Evolutionary conservation across 1,284 basidiomycete species (phyloP), one percentile per base, ranked within the genome.

Genomic region (Marasmius tenuissimus): DNA sequence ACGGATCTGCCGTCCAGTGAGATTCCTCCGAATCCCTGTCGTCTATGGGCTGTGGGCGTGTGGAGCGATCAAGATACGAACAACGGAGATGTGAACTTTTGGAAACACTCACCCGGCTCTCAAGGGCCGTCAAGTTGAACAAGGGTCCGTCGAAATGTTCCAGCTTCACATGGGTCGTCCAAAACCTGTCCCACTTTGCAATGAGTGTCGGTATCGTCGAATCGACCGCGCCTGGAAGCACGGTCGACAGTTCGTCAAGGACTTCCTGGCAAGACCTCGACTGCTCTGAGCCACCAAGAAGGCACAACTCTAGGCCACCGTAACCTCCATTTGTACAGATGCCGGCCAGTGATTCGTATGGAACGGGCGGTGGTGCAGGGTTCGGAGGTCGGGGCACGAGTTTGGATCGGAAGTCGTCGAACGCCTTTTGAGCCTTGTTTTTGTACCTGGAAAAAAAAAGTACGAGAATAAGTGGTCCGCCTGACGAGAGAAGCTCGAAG

Each of bases 271-370:
- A 70, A 11, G 61, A 49, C 5, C 45, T 47, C 6, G 60, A 58
- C 42, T 20, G 61, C 40, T 58, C 47, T 1, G 57, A 16, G 14
- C 65, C 37, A 16, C 65, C 61, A 9, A 69, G 57, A 20, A 65
- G 58, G 56, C 71, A 72, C 4, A 73, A 54, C 56, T 71, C 69
- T 34, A 68, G 35, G 1, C 37, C 42, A 1, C 71, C 71, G 45
- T 73, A 73, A 12, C 62, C 71, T 4, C 7, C 39, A 49, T 67
- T 64, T 42, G 56, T 51, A 53, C 72, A 73, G 2, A 58, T 49
- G 1, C 72, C 70, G 27, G 65, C 59, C 16, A 71, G 48, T 10
- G 58, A 14, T 18, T 61, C 55, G 33, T 71, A 64, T 33, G 61
- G 52, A 3, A 51, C 59, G 0, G 66, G 62, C 10, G 71, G 68